Conservation (phyloP, 805 yeast genomes). For the Saccharomyces kudriavzevii region DNA sequence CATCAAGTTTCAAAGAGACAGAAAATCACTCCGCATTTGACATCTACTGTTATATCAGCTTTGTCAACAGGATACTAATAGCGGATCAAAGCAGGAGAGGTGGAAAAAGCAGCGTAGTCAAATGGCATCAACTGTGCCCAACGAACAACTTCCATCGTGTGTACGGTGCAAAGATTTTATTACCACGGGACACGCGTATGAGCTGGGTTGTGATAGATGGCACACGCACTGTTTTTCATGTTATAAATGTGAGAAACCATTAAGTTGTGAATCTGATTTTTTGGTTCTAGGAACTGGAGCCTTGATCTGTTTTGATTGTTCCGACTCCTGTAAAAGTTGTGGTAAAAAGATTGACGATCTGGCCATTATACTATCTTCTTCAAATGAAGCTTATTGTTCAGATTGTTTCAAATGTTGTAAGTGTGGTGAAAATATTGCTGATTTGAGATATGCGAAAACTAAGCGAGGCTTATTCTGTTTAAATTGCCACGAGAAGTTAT, state of each 20-base stretch:
- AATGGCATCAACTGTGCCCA: not conserved
- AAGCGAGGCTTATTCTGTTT: constrained; percentile 89
- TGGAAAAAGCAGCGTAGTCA: not conserved
- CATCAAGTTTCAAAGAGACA: not conserved
- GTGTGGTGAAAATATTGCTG: constrained; percentile 79
- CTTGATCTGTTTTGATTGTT: constrained; percentile 82
- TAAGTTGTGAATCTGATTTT: constrained; percentile 85
- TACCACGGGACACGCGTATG: constrained; percentile 89
- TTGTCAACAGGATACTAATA: not conserved
- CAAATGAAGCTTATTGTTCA: constrained; percentile 91
- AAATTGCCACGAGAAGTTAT: constrained; percentile 77
- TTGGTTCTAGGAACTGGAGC: constrained; percentile 89
- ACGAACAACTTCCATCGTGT: constrained; percentile 25
- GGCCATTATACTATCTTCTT: constrained; percentile 78
- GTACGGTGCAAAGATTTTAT: constrained; percentile 47
- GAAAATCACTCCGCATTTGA: not conserved
- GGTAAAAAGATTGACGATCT: constrained; percentile 83
- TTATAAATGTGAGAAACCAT: constrained; percentile 66
- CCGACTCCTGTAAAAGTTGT: constrained; percentile 86
- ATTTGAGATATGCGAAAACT: constrained; percentile 84
- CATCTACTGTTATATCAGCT: not conserved
- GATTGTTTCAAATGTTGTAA: constrained; percentile 83
- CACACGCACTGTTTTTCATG: constrained; percentile 89
- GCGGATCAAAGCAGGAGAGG: not conserved
- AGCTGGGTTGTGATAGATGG: constrained; percentile 91